Conservation (phyloP, 2,329 filamentous ascomycete genomes). For the Plectosphaerella cucumerina region DNA sequence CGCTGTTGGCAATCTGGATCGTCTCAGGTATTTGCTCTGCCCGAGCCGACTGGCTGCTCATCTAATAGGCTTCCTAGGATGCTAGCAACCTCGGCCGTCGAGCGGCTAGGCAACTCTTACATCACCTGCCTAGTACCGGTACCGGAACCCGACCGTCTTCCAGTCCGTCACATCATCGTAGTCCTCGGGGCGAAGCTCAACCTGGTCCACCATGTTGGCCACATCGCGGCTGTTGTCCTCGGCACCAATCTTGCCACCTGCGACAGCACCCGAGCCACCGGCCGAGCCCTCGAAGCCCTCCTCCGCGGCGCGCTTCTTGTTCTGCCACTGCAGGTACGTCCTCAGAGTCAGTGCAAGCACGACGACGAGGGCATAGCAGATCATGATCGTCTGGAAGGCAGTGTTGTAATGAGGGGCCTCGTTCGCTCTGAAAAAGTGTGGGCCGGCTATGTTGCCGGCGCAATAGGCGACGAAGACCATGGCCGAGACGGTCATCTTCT, state of each 20-base stretch:
- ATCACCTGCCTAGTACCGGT: constrained; percentile 29
- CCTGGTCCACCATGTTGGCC: constrained; percentile 25
- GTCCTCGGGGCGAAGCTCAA: constrained; percentile 37
- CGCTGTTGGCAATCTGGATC: too few relatives aligned
- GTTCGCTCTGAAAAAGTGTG: constrained; percentile 46
- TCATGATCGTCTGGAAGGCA: constrained; percentile 50
- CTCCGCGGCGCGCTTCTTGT: constrained; percentile 31
- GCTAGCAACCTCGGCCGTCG: too few relatives aligned
- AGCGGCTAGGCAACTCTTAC: too few relatives aligned
- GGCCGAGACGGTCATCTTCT: constrained; percentile 56
- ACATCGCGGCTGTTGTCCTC: constrained; percentile 16
- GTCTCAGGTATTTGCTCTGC: too few relatives aligned
- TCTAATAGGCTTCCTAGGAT: too few relatives aligned
- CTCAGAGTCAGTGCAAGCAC: constrained; percentile 37
- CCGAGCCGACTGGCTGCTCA: too few relatives aligned
- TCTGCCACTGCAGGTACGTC: constrained; percentile 42
- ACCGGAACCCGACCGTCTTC: constrained; percentile 55
- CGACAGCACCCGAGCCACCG: constrained; percentile 34
- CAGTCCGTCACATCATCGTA: constrained; percentile 58
- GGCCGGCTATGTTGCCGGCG: constrained; percentile 50
- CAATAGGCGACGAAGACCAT: constrained; percentile 53
- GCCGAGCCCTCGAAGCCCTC: constrained; percentile 43
- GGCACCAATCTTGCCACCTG: constrained; percentile 27
- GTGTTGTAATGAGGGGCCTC: constrained; percentile 50
- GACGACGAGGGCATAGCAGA: constrained; percentile 50